phyloP scores from a whole-genome alignment of 2,329 filamentous ascomycete species.

The Fusarium sp. region DNA sequence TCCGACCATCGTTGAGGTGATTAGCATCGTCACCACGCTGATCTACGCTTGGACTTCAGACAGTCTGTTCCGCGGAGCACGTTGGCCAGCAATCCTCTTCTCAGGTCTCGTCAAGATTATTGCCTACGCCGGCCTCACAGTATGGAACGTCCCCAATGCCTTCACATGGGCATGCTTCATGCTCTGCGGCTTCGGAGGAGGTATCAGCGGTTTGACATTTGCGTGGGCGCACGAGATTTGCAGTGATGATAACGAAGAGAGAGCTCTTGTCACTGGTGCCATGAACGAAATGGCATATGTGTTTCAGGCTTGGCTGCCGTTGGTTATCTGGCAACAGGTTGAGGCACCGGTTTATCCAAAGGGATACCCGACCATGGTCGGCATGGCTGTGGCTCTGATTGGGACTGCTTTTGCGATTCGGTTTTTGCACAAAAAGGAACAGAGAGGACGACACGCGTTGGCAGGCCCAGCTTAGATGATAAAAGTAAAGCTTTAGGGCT shows the following conservation, averaged over 20 bases:
- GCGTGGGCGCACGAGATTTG: conserved; percentile 66
- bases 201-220: conserved; percentile 60
- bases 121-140: conserved; percentile 54
- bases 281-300: conserved; percentile 81
- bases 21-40: conserved; percentile 68
- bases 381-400: conserved; percentile 63
- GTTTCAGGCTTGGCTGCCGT: conserved; percentile 76
- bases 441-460: conserved; percentile 3
- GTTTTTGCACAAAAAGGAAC: conserved; percentile 25
- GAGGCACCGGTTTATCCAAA: conserved; percentile 72
- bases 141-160: conserved; percentile 59
- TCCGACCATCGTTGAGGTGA: conserved; percentile 69
- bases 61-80: conserved; percentile 65
- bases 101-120: conserved; percentile 58
- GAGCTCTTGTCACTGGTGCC: conserved; percentile 72
- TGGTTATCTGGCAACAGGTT: conserved; percentile 74
- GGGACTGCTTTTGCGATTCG: conserved; percentile 61
- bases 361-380: conserved; percentile 68
- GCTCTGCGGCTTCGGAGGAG: conserved; percentile 63
- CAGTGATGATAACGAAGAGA: conserved; percentile 69
- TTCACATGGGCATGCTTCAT: conserved; percentile 76
- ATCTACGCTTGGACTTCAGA: conserved; percentile 76
- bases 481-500: background rate
- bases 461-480: background rate
- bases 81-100: conserved; percentile 75